Base-by-base conservation (phyloP, 768 basidiomycete species). In the Hemileccinum rubropunctum region DNA sequence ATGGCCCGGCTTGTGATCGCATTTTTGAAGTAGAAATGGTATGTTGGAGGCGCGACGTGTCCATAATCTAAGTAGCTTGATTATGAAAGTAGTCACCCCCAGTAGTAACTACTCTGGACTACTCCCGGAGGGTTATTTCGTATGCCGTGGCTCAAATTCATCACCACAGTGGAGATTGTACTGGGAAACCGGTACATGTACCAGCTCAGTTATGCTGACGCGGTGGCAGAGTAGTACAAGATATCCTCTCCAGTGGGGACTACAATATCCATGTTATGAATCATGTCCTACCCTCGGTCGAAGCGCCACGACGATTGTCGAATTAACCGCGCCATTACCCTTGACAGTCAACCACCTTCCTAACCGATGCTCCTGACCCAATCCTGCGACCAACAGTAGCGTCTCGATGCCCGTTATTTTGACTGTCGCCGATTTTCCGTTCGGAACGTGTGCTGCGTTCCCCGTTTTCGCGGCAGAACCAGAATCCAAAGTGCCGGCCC, bases 281-380 rank as follows among this genome's bases (percentile, higher is more conserved):
- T 45, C 21, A 6, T 47, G 42, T 40, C 37, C 47, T 40, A 40
- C 27, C 14, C 43, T 58, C 26, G 78, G 77, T 53, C 74, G 71
- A 56, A 88, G 71, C 17, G 75, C 75, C 53, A 83, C 75, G 23
- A 93, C 81, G 27, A 88, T 59, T 2, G 88, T 78, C 7, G 85
- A 82, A 68, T 95, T 97, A 57, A 76, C 74, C 0, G 78, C 82
- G 1, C 88, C 87, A 42, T 74, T 73, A 27, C 83, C 84, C 64
- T 87, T 89, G 50, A 89, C 61, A 42, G 73, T 78, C 62, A 92
- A 67, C 95, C 97, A 99, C 54, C 97, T 76, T 2, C 97, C 95
- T 32, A 95, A 66, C 50, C 90, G 80, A 63, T 87, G 90, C 65
- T 99, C 97, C 64, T 94, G 89, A 2, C 88, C 90, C 15, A 92